Evolutionary conservation across 2,329 filamentous ascomycete species (phyloP).

Genomic region (Aspergillus intermedius): DNA sequence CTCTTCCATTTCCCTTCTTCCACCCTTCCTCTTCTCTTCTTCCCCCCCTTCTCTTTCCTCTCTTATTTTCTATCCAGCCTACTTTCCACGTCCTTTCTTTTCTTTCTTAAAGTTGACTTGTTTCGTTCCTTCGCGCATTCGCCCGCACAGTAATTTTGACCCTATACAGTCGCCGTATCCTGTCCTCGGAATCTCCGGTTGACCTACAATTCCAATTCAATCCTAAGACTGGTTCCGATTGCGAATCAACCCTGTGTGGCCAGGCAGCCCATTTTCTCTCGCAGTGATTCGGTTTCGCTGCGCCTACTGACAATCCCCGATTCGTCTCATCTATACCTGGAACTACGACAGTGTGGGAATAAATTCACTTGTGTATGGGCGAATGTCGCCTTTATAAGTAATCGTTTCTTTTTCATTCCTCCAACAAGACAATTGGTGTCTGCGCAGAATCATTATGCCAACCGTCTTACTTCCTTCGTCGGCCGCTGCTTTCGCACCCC

Average conservation of each 20-base stretch:
- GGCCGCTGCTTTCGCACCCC: slow-evolving; percentile 89
- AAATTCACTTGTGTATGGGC: slow-evolving; percentile 25
- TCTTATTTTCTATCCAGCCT: slow-evolving; percentile 8
- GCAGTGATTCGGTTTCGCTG: not conserved
- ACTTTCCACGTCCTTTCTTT: slow-evolving; percentile 6
- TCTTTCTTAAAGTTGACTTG: slow-evolving; percentile 17
- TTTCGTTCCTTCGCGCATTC: slow-evolving; percentile 26
- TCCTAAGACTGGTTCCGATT: not conserved
- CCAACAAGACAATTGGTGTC: slow-evolving; percentile 40
- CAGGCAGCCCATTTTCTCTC: not conserved
- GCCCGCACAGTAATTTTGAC: slow-evolving; percentile 27
- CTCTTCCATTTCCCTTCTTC: slow-evolving; percentile 4
- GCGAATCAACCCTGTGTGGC: not conserved
- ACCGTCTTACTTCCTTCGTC: slow-evolving; percentile 90
- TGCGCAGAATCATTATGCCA: slow-evolving; percentile 66
- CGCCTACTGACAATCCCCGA: not conserved
- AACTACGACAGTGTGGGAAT: slow-evolving; percentile 6
- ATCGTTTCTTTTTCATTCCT: slow-evolving; percentile 24
- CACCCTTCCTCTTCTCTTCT: slow-evolving; percentile 7
- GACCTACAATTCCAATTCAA: no score
- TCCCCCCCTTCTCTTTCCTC: slow-evolving; percentile 12
- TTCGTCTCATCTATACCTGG: not conserved
- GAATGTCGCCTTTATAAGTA: slow-evolving; percentile 34
- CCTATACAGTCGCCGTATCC: slow-evolving; percentile 7
- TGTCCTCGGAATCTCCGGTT: slow-evolving; percentile 3